phyloP scores from a whole-genome alignment of 2,329 filamentous ascomycete species.

The Delphinella strobiligena region DNA sequence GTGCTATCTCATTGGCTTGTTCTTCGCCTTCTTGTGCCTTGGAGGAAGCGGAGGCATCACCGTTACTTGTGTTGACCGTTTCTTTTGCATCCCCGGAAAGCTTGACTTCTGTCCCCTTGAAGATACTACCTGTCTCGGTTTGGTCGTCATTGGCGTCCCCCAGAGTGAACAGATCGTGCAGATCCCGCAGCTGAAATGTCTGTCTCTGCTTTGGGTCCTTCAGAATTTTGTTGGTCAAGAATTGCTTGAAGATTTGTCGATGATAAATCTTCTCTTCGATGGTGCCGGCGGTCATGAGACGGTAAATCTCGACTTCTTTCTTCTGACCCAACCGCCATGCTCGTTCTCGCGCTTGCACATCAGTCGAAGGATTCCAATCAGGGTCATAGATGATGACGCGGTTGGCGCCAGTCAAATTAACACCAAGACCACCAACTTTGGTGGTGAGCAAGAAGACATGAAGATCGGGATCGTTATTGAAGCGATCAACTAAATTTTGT shows the following conservation, averaged over 20 bases:
- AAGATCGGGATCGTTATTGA: slow-evolving; percentile 69
- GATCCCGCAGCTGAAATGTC: slow-evolving; percentile 76
- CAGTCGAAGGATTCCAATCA: slow-evolving; percentile 96
- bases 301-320: slow-evolving; percentile 87
- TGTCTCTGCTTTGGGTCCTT: slow-evolving; percentile 89
- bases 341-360: slow-evolving; percentile 86
- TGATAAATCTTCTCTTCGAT: slow-evolving; percentile 99
- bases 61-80: slow-evolving; percentile 14
- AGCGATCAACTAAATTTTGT: slow-evolving; percentile 83
- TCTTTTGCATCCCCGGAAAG: slow-evolving; percentile 28
- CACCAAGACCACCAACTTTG: slow-evolving; percentile 84
- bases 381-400: slow-evolving; percentile 97
- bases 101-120: slow-evolving; percentile 74
- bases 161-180: slow-evolving; percentile 84
- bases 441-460: slow-evolving; percentile 91
- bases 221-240: slow-evolving; percentile 89
- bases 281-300: slow-evolving; percentile 93
- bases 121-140: slow-evolving; percentile 76
- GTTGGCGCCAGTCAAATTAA: slow-evolving; percentile 89
- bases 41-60: background rate
- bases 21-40: background rate
- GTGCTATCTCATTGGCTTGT: slow-evolving; percentile 1
- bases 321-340: slow-evolving; percentile 95
- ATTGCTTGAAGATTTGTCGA: slow-evolving; percentile 96
- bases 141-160: slow-evolving; percentile 51